Conservation (phyloP, 148 eudicot genomes). For the Beta vulgaris region DNA sequence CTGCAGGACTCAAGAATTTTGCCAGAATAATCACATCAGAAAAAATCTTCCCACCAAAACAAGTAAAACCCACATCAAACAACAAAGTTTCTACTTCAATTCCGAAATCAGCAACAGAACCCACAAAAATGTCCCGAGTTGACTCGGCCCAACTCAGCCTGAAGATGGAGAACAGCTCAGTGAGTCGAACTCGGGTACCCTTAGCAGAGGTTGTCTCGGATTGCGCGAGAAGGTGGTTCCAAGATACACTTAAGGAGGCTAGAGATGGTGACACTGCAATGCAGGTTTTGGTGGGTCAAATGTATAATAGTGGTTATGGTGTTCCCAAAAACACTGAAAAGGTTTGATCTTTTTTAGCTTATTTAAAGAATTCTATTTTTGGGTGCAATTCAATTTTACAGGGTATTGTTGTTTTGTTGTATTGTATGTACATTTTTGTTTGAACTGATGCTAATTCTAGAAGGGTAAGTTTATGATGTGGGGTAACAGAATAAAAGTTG, state of each 20-base stretch:
- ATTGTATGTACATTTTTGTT: background rate
- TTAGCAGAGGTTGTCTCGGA: slow-evolving; percentile 45
- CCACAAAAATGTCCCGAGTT: slow-evolving; percentile 25
- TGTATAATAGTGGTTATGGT: slow-evolving; percentile 80
- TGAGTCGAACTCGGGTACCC: slow-evolving; percentile 33
- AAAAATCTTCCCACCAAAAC: slow-evolving; percentile 27
- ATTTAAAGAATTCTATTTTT: background rate
- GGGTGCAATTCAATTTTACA: background rate
- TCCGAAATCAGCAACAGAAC: background rate
- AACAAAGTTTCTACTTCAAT: slow-evolving; percentile 1
- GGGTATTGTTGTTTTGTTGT: background rate
- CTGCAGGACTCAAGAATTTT: slow-evolving; percentile 31
- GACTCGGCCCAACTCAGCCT: slow-evolving; percentile 33
- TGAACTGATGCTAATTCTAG: background rate
- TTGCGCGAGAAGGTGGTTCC: slow-evolving; percentile 74
- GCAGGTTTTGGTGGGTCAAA: slow-evolving; percentile 84
- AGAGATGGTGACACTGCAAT: slow-evolving; percentile 57
- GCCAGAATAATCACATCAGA: slow-evolving; percentile 36
- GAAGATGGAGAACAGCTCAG: slow-evolving; percentile 26
- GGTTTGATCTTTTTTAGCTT: slow-evolving; percentile 30
- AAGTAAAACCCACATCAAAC: slow-evolving; percentile 26
- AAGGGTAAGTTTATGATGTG: too few relatives aligned
- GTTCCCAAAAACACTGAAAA: slow-evolving; percentile 45
- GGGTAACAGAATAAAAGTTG: background rate
- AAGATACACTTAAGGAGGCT: slow-evolving; percentile 76